A percentile compares a stretch with the other conserved stretches of the same genome.
These are phyloP conservation scores for Candida piceae DNA, from an alignment of 805 yeast genomes.

Conservation along the genomic window DNA sequence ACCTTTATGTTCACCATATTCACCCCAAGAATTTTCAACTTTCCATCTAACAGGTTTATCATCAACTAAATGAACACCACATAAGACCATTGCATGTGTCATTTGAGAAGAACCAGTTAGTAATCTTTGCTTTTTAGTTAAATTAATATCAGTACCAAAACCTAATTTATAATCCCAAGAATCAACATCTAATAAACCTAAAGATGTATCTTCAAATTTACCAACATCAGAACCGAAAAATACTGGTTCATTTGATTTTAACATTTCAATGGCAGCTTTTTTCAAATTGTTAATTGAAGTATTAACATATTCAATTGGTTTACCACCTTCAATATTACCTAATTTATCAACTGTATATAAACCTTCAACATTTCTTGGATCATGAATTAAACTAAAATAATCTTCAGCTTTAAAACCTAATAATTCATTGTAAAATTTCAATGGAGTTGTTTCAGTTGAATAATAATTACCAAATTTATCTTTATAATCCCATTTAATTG, in stretches of 20 bases:
- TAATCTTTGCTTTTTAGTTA: conserved; percentile 32
- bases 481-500: conserved; percentile 67
- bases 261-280: conserved; percentile 59
- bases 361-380: conserved; percentile 72
- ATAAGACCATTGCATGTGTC: conserved; percentile 89
- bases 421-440: conserved; percentile 54
- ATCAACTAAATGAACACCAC: conserved; percentile 65
- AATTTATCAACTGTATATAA: conserved; percentile 72
- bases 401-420: conserved; percentile 47
- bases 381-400: conserved; percentile 69
- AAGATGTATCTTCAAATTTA: conserved; percentile 53
- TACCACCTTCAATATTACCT: conserved; percentile 71
- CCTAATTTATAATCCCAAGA: conserved; percentile 66
- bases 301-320: conserved; percentile 71
- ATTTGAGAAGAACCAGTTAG: conserved; percentile 49
- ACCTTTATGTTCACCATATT: conserved; percentile 64
- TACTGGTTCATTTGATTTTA: conserved; percentile 70
- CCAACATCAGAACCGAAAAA: conserved; percentile 89
- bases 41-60: conserved; percentile 66
- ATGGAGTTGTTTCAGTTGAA: conserved; percentile 54
- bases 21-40: conserved; percentile 82
- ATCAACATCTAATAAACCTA: conserved; percentile 69
- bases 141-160: conserved; percentile 34
- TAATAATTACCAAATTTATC: conserved; percentile 65
- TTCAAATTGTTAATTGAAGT: conserved; percentile 57